Base-by-base conservation (phyloP, 2,329 filamentous ascomycete genomes). In the Arthroderma sp. region DNA sequence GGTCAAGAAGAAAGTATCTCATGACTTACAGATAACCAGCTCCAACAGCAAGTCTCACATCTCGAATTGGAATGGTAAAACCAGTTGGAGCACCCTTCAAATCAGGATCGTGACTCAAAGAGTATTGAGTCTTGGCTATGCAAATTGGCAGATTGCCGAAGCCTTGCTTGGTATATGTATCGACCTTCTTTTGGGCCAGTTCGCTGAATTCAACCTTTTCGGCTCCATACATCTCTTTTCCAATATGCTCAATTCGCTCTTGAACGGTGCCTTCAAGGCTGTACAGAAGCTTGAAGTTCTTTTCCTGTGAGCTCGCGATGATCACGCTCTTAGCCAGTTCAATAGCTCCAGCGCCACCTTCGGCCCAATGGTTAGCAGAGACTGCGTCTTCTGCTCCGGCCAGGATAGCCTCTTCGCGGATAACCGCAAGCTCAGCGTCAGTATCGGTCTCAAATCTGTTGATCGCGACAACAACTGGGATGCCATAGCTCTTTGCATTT, bases 111-210 rank as follows among this genome's bases (percentile, higher is more conserved):
- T 96, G 89, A 47, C 83, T 91, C 40, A 98, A 74, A 31, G 85
- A 94, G 71, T 98, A 98, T 66, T 98, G 91, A 9, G 91, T 98
- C 80, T 98, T 98, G 50, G 91, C 91, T 52, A 96, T 78, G 64
- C 91, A 98, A 59, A 96, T 94, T 32, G 91, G 91, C 52, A 98
- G 71, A 64, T 94, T 86, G 22, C 83, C 83, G 57, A 89, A 93
- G 38, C 91, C 91, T 65, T 96, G 91, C 61, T 79, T 78, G 30
- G 84, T 88, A 67, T 96, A 98, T 5, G 81, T 88, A 61, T 95
- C 88, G 52, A 96, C 83, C 77, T 98, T 96, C 70, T 87, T 85
- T 70, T 93, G 86, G 0, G 91, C 91, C 42, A 91, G 74, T 63
- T 94, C 87, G 61, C 84, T 93, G 67, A 98, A 91, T 67, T 94